A percentile compares a stretch with the other conserved stretches of the same genome.
Conservation (phyloP, 305 asterid genomes). For the Fraxinus dipetala region DNA sequence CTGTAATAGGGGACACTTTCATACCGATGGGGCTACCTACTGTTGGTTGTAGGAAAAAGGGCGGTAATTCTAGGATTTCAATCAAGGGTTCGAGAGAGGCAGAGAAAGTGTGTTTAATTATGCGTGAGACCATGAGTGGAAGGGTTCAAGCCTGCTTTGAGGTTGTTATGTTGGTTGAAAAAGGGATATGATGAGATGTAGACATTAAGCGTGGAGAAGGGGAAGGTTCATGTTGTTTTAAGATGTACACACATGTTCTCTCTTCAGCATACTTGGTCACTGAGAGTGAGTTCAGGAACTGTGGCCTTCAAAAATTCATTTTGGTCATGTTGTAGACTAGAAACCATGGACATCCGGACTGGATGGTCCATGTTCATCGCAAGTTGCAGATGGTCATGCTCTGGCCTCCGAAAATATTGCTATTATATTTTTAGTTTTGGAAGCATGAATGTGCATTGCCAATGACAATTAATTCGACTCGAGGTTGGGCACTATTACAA, state of each 20-base stretch:
- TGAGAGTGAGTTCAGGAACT: background rate
- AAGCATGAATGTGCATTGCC: background rate
- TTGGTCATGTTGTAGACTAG: background rate
- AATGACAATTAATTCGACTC: background rate
- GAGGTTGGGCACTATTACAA: background rate
- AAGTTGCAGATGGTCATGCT: background rate
- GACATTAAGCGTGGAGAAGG: background rate
- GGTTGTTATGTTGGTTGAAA: background rate
- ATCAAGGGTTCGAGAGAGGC: background rate
- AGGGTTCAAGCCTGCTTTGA: background rate
- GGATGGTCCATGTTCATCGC: background rate
- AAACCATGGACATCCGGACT: background rate
- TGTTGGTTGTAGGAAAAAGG: background rate
- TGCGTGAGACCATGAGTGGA: background rate
- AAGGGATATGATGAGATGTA: background rate
- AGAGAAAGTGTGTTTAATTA: background rate
- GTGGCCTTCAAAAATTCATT: background rate
- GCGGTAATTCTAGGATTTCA: background rate
- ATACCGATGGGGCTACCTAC: background rate
- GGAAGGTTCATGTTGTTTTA: background rate
- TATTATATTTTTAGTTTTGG: background rate
- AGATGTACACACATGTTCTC: background rate
- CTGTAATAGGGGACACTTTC: background rate
- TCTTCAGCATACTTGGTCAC: background rate
- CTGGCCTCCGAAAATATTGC: background rate